Conservation (phyloP, 2,329 filamentous ascomycete species). For the Ustilaginoidea virens region DNA sequence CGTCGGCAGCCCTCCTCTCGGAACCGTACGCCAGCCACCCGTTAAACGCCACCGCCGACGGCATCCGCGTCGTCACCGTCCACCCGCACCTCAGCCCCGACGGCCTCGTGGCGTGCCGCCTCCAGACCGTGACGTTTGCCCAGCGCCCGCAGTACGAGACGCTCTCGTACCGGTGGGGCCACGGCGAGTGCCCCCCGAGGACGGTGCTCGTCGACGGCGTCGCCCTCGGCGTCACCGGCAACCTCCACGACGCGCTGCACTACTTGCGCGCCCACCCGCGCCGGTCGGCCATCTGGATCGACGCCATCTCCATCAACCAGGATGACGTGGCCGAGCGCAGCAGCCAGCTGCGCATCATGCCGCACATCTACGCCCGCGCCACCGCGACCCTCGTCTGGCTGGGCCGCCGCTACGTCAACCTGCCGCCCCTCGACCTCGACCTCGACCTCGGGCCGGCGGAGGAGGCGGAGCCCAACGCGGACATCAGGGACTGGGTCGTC, state of each 20-base stretch:
- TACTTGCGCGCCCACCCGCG: constrained; percentile 4
- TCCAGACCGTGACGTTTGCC: constrained; percentile 4
- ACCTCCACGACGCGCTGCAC: constrained; percentile 6
- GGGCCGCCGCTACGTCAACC: constrained; percentile 3
- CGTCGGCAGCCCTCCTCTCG: too few species aligned
- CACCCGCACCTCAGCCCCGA: constrained; percentile 1
- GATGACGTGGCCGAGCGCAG: constrained; percentile 6
- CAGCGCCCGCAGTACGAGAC: constrained; percentile 7
- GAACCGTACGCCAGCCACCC: constrained; percentile 4
- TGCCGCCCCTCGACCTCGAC: constrained; percentile 1
- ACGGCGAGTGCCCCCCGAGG: constrained; percentile 4
- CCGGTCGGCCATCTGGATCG: constrained; percentile 8
- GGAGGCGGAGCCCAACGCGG: not conserved
- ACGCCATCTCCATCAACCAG: constrained; percentile 9
- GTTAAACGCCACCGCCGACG: constrained; percentile 2
- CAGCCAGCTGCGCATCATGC: constrained; percentile 9
- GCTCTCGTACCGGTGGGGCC: constrained; percentile 9
- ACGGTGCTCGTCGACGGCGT: constrained; percentile 6
- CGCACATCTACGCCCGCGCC: constrained; percentile 8
- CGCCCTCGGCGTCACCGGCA: constrained; percentile 5
- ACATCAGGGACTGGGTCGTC: constrained; percentile 2
- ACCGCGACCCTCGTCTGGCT: constrained; percentile 8
- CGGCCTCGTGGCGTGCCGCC: constrained; percentile 3
- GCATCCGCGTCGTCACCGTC: constrained; percentile 6
- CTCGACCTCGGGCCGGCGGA: not conserved